These are phyloP conservation scores for Beauveria varroae DNA, from an alignment of 2,329 filamentous ascomycete genomes.

Conservation along the genomic window DNA sequence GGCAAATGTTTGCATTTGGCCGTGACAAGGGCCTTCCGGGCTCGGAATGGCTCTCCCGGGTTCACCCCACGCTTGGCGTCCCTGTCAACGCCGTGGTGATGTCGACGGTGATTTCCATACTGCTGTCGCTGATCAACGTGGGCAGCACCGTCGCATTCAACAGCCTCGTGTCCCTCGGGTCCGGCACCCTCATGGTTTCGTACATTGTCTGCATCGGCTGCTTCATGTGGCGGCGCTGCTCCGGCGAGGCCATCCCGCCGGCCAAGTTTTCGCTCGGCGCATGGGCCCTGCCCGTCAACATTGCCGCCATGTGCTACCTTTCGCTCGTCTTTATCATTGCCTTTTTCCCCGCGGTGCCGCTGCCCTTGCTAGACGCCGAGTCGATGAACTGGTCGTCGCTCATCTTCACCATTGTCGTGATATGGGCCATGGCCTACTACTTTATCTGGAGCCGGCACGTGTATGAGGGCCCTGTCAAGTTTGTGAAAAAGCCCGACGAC, in stretches of 20 bases:
- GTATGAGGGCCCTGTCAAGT: constrained; percentile 12
- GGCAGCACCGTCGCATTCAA: constrained; percentile 44
- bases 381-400: constrained; percentile 44
- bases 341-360: constrained; percentile 36
- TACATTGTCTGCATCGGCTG: constrained; percentile 42
- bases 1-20: constrained; percentile 21
- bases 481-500: not conserved
- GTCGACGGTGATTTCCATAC: constrained; percentile 35
- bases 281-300: constrained; percentile 33
- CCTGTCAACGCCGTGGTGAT: constrained; percentile 51
- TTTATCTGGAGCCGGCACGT: constrained; percentile 19
- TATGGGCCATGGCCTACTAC: constrained; percentile 33
- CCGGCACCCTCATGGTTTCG: constrained; percentile 41
- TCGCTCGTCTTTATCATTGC: constrained; percentile 38
- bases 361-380: constrained; percentile 23
- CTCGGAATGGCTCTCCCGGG: constrained; percentile 46
- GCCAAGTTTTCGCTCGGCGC: constrained; percentile 29
- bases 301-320: constrained; percentile 35
- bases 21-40: constrained; percentile 42
- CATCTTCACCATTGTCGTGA: constrained; percentile 32
- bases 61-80: constrained; percentile 50
- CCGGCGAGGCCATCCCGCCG: constrained; percentile 18
- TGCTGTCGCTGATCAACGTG: constrained; percentile 43
- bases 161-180: constrained; percentile 42
- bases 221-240: constrained; percentile 29